These are phyloP conservation scores for Trichoderma cornu-damae DNA, from an alignment of 2,329 filamentous ascomycete species.

Conservation along the genomic window DNA sequence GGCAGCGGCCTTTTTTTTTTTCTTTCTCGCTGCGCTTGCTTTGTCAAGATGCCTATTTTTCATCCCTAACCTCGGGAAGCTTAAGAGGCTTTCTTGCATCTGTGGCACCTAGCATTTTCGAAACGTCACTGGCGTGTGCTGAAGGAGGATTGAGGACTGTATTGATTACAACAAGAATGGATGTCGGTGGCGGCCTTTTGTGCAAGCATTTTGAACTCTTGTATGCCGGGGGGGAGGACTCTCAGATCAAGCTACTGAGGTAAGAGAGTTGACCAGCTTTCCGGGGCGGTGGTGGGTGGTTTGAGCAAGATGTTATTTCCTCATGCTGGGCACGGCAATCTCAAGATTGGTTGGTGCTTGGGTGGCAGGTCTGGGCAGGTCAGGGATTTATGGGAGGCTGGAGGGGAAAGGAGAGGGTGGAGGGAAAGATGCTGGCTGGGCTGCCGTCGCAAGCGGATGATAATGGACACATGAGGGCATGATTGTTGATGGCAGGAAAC, in stretches of 20 bases:
- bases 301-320: neutral
- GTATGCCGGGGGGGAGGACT: conserved; percentile 8
- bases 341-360: conserved; percentile 9
- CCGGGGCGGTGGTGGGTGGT: neutral
- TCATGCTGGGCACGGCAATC: conserved; percentile 17
- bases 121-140: conserved; percentile 5
- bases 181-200: conserved; percentile 17
- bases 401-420: neutral
- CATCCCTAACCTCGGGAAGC: neutral
- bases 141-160: conserved; percentile 9
- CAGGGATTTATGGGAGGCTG: conserved; percentile 9
- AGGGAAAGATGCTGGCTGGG: neutral
- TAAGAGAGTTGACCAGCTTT: neutral
- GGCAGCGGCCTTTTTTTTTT: neutral
- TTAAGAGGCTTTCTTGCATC: neutral
- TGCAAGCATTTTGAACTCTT: conserved; percentile 17
- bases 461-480: conserved; percentile 21
- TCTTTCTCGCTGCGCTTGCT: neutral
- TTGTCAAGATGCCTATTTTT: neutral
- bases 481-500: conserved; percentile 19
- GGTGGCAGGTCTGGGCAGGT: conserved; percentile 13
- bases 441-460: conserved; percentile 17
- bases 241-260: conserved; percentile 1
- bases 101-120: neutral
- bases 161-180: conserved; percentile 15